Evolutionary conservation across 2,329 filamentous ascomycete genomes (phyloP).

Genomic region (Cytospora leucostoma): DNA sequence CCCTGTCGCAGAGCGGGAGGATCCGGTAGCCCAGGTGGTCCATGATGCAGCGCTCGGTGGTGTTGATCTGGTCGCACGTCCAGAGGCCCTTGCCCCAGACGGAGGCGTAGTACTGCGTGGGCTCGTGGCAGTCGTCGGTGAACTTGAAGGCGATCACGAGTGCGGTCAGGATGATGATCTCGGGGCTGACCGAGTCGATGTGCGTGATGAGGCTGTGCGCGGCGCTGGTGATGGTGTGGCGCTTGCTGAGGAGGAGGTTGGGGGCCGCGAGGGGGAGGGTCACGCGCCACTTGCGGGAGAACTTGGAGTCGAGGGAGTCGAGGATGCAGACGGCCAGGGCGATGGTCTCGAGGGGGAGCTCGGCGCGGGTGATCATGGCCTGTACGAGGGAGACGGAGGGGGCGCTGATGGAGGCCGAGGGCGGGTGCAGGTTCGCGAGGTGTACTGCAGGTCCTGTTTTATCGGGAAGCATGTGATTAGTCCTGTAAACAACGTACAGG

Average conservation of each 20-base stretch:
- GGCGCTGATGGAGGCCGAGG: constrained; percentile 59
- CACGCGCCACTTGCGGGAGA: constrained; percentile 63
- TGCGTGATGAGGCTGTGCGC: constrained; percentile 41
- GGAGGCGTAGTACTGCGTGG: constrained; percentile 54
- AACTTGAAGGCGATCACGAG: constrained; percentile 68
- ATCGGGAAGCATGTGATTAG: constrained; percentile 19
- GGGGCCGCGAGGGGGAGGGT: constrained; percentile 52
- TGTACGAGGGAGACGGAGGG: constrained; percentile 63
- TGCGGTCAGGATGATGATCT: constrained; percentile 64
- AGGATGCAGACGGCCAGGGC: constrained; percentile 68
- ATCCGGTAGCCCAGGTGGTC: constrained; percentile 65
- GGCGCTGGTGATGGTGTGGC: constrained; percentile 51
- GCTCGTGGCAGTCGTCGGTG: constrained; percentile 58
- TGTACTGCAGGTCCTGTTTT: constrained; percentile 63
- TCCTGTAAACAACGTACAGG: constrained; percentile 21
- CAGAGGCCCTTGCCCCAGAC: constrained; percentile 58
- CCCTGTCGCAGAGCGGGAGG: constrained; percentile 59
- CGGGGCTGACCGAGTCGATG: constrained; percentile 62
- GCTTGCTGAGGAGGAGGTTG: constrained; percentile 38
- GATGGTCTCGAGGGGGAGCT: constrained; percentile 61
- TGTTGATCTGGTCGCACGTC: constrained; percentile 63
- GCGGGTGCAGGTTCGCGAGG: constrained; percentile 66
- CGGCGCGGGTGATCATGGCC: constrained; percentile 58
- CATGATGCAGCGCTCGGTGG: constrained; percentile 65
- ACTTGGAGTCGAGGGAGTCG: constrained; percentile 63